phyloP scores from a whole-genome alignment of 495 filamentous ascomycete species.

The Platismatia glauca region DNA sequence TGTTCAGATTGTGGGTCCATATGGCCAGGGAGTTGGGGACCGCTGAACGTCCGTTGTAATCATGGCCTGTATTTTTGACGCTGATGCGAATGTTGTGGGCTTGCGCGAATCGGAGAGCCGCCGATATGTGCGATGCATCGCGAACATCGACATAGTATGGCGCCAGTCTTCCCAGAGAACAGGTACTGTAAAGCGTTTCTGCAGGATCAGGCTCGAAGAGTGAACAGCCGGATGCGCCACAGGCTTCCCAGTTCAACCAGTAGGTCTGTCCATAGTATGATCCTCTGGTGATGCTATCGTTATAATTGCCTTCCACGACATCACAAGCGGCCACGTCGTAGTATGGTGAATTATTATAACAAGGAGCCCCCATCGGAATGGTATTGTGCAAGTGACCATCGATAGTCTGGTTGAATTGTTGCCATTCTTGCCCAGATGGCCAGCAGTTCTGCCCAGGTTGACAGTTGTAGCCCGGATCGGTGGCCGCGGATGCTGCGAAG shows the following conservation, averaged over 20 bases:
- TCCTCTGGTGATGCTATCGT: neutral
- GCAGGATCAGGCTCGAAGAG: conserved; percentile 1
- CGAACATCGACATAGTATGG: conserved; percentile 3
- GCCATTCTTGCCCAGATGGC: conserved; percentile 27
- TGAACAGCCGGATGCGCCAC: conserved; percentile 7
- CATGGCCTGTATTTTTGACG: conserved; percentile 43
- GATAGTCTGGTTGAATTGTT: conserved; percentile 25
- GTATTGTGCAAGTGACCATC: conserved; percentile 21
- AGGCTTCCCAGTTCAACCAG: conserved; percentile 6
- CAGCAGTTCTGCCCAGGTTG: conserved; percentile 14
- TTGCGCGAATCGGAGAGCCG: conserved; percentile 2
- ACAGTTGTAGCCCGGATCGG: conserved; percentile 6
- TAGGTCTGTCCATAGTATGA: conserved; percentile 5
- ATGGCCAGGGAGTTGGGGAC: conserved; percentile 37
- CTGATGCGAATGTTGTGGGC: conserved; percentile 12
- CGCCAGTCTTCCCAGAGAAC: neutral
- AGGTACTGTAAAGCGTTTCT: conserved; percentile 7
- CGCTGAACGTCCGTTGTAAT: conserved; percentile 43
- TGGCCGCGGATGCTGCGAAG: neutral
- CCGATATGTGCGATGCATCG: neutral
- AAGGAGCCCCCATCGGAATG: conserved; percentile 25
- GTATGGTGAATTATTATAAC: conserved; percentile 25
- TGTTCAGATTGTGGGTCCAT: conserved; percentile 40
- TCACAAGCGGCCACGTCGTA: conserved; percentile 20
- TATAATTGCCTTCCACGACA: conserved; percentile 22